Evolutionary conservation across 306 rosid species (phyloP).

Genomic region (Rosa chinensis): DNA sequence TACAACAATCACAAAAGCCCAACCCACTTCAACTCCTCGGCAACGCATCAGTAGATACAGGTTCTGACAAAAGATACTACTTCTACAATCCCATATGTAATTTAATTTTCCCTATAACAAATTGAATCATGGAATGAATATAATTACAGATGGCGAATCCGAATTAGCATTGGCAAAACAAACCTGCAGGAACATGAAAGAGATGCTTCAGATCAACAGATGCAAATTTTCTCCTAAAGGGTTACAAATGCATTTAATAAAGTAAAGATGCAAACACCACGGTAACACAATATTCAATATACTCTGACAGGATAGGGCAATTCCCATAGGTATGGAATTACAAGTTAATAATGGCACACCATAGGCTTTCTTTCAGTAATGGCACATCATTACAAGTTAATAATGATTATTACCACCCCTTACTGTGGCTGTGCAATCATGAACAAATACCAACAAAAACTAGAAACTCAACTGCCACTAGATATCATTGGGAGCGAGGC

Average conservation of each 20-base stretch:
- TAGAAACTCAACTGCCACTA: constrained; percentile 53
- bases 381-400: constrained; percentile 13
- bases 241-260: constrained; percentile 32
- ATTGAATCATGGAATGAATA: constrained; percentile 52
- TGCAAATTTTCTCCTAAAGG: constrained; percentile 40
- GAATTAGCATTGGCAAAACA: constrained; percentile 64
- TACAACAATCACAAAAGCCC: constrained; percentile 19
- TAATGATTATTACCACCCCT: constrained; percentile 32
- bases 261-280: constrained; percentile 18
- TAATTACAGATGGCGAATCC: constrained; percentile 62
- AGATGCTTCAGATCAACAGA: constrained; percentile 62
- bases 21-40: constrained; percentile 31
- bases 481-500: constrained; percentile 64
- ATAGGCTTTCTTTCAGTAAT: constrained; percentile 23
- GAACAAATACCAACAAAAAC: constrained; percentile 39
- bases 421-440: constrained; percentile 43
- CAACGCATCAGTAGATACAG: constrained; percentile 26
- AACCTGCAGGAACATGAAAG: constrained; percentile 86
- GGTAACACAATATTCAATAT: too few relatives aligned
- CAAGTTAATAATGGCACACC: constrained; percentile 33
- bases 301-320: constrained; percentile 21
- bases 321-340: constrained; percentile 40
- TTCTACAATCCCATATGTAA: constrained; percentile 29
- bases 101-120: constrained; percentile 33
- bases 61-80: constrained; percentile 33